Base-by-base conservation (phyloP, 108 stramenopile species). In the Ochromonas danica region DNA sequence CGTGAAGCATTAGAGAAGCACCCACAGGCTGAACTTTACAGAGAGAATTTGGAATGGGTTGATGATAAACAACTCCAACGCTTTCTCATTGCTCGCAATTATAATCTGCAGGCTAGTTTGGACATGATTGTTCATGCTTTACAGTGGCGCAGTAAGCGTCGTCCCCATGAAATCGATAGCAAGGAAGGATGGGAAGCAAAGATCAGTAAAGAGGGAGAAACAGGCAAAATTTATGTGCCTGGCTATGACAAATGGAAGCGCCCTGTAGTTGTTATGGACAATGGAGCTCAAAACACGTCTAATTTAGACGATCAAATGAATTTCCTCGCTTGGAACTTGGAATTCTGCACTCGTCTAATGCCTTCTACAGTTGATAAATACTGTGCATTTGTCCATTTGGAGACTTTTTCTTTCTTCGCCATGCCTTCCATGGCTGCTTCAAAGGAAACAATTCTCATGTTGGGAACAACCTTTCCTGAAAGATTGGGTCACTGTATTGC, bases 241-340 rank as follows among this genome's bases (percentile, higher is more conserved):
- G 57, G n/a, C 0, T 42, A 27, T 36, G 81, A 82, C 38, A 10
- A 70, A 28, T 70, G 0, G 1, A 78, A 78, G 38, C 62, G 81
- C 6, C 45, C 81, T 27, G 78, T 82, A 10, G 43, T 82, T 31
- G 41, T 82, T 17, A 77, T 82, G 14, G 78, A 82, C 38, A 79
- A 82, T 57, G 33, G 3, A 1, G 78, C 40, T 0, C 78, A 82
- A 63, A 82, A 82, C 38, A 82, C 81, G 78, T 10, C 38, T 43
- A 27, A 70, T 70, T 27, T 14, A 0, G 77, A 3, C 38, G 78
- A 39, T 33, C 81, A 82, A n/a, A 61, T 82, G 31, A 60, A 33
- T 33, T 78, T 38, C 43, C n/a, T 82, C 35, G 41, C 62, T 3
- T 82, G 39, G 36, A 43, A 45, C 39, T 41, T 82, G 30, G 81